A percentile compares a stretch with the other conserved stretches of the same genome.
Evolutionary conservation across 352 stramenopile genomes (phyloP).

Genomic region (Phytophthora hibernalis): DNA sequence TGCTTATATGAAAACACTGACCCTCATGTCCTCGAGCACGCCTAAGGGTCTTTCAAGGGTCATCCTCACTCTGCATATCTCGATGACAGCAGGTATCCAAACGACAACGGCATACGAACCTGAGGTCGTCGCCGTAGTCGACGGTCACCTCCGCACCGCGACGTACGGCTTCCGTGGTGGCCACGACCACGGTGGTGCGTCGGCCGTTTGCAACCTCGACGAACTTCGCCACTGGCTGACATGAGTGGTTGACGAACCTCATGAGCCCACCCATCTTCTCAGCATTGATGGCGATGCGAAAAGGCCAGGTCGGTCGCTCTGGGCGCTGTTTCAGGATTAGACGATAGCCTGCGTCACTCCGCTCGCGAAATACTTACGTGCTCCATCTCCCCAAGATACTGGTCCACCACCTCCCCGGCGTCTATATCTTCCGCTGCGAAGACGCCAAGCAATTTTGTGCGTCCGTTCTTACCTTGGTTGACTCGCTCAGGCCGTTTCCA

Average conservation of each 20-base stretch:
- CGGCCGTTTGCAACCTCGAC: slow-evolving; percentile 8
- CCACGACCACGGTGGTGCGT: no score
- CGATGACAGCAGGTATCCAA: no score
- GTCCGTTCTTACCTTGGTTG: slow-evolving; percentile 1
- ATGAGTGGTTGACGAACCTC: slow-evolving; percentile 10
- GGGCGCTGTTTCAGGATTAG: neutral
- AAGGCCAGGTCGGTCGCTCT: neutral
- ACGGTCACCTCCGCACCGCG: no score
- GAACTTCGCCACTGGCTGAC: slow-evolving; percentile 2
- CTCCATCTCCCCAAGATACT: slow-evolving; percentile 14
- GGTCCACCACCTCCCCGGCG: slow-evolving; percentile 2
- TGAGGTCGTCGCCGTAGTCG: no score
- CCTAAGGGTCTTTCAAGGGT: no score
- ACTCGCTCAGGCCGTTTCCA: slow-evolving; percentile 9
- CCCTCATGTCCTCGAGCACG: no score
- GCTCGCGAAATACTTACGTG: neutral
- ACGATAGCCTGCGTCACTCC: neutral
- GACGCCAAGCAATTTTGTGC: neutral
- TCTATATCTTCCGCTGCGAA: slow-evolving; percentile 7
- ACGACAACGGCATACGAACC: slow-evolving; percentile 6
- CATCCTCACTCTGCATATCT: no score
- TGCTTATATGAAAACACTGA: no score
- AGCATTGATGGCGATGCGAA: neutral
- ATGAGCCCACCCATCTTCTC: slow-evolving; percentile 7
- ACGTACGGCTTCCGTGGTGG: no score